phyloP scores from a whole-genome alignment of 148 eudicot species.

The Salicornia ramosissima region DNA sequence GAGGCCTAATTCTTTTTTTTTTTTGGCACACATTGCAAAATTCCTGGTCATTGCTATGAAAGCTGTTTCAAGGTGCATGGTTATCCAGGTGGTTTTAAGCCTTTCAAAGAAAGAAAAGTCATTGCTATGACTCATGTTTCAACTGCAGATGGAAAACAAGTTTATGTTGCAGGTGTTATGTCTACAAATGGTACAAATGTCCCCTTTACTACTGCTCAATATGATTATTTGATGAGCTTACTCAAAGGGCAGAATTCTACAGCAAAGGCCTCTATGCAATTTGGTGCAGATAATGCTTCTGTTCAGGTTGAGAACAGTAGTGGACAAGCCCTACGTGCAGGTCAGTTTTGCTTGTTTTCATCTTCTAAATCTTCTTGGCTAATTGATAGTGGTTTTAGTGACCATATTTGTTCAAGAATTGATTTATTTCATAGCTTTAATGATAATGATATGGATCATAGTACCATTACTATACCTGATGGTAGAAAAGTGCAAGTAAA shows the following conservation, averaged over 20 bases:
- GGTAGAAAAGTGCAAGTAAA: background rate
- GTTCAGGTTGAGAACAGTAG: no score
- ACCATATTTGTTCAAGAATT: background rate
- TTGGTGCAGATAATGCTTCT: no score
- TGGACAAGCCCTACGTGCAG: no score
- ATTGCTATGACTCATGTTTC: background rate
- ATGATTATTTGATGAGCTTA: no score
- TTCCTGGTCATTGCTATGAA: background rate
- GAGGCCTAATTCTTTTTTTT: background rate
- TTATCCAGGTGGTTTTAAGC: background rate
- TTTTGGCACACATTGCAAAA: background rate
- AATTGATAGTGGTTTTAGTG: background rate
- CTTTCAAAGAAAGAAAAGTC: background rate
- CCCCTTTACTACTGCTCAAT: no score
- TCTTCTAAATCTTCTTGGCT: background rate
- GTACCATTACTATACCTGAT: background rate
- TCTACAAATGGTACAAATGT: background rate
- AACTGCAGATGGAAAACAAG: background rate
- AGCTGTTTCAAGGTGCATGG: background rate
- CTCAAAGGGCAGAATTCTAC: no score
- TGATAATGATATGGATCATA: background rate
- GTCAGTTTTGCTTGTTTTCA: no score
- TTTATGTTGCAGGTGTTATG: background rate
- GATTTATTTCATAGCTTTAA: background rate
- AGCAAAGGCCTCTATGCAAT: no score